Evolutionary conservation across 306 rosid species (phyloP).

Genomic region (Pterocarpus santalinus): DNA sequence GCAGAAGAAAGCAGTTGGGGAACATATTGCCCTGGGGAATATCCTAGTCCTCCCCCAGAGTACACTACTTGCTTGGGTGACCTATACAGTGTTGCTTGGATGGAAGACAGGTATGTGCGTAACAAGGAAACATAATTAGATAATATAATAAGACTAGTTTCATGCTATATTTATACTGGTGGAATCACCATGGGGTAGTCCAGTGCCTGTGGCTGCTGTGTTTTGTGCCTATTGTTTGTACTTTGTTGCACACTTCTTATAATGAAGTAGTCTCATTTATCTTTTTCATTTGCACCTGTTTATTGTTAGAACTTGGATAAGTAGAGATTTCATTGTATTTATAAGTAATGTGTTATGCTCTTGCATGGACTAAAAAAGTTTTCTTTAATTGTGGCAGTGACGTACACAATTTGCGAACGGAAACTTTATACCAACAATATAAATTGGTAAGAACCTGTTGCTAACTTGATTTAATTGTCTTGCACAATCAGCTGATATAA

Average conservation of each 20-base stretch:
- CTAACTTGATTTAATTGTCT: constrained; percentile 22
- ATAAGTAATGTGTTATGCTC: neutral
- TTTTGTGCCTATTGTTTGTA: too few relatives aligned
- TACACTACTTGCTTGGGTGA: constrained; percentile 95
- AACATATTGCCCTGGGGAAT: constrained; percentile 93
- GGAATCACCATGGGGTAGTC: too few relatives aligned
- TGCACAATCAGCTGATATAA: neutral
- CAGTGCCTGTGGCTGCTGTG: too few relatives aligned
- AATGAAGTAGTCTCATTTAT: neutral
- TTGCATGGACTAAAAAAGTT: constrained; percentile 29
- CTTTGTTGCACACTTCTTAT: neutral
- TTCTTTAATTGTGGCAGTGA: constrained; percentile 70
- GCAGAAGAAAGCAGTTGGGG: constrained; percentile 99
- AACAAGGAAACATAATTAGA: constrained; percentile 31
- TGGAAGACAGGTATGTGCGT: constrained; percentile 90
- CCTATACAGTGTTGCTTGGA: constrained; percentile 94
- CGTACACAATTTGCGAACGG: constrained; percentile 77
- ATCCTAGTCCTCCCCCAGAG: constrained; percentile 93
- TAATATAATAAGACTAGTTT: neutral
- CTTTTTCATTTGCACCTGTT: neutral
- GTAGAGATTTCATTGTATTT: neutral
- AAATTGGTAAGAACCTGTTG: constrained; percentile 69
- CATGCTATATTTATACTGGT: too few relatives aligned
- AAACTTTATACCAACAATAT: constrained; percentile 86
- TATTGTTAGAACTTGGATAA: constrained; percentile 28